These are phyloP conservation scores for Rosa persica DNA, from an alignment of 306 rosid species.

Conservation along the genomic window DNA sequence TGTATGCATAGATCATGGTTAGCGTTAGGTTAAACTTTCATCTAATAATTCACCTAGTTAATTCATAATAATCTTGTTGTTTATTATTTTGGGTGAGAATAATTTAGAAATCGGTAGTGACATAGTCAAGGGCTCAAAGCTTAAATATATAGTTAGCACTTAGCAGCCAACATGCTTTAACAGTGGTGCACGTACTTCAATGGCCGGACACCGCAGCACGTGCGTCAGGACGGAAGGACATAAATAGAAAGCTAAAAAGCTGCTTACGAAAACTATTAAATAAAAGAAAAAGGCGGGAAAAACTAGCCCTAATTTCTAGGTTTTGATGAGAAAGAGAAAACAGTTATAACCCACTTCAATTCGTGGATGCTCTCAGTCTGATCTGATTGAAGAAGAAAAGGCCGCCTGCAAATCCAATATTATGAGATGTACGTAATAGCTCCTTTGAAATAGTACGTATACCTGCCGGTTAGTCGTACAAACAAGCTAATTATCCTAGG, in stretches of 20 bases:
- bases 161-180: background rate
- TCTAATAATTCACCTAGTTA: background rate
- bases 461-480: background rate
- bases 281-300: conserved; percentile 17
- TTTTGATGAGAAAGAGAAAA: background rate
- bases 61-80: background rate
- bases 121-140: background rate
- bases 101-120: conserved; percentile 1
- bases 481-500: background rate
- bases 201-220: conserved; percentile 9
- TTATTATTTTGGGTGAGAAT: background rate
- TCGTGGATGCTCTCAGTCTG: background rate
- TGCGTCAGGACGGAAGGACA: background rate
- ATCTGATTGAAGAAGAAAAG: background rate
- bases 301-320: background rate
- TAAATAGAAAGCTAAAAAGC: conserved; percentile 17
- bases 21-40: background rate
- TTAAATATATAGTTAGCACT: background rate
- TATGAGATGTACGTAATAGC: background rate
- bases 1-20: background rate
- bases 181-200: conserved; percentile 1
- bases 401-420: background rate
- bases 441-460: background rate
- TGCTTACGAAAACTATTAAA: background rate
- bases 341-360: background rate